Conservation (phyloP, 345 rosid species). For the Gossypium herbaceum region DNA sequence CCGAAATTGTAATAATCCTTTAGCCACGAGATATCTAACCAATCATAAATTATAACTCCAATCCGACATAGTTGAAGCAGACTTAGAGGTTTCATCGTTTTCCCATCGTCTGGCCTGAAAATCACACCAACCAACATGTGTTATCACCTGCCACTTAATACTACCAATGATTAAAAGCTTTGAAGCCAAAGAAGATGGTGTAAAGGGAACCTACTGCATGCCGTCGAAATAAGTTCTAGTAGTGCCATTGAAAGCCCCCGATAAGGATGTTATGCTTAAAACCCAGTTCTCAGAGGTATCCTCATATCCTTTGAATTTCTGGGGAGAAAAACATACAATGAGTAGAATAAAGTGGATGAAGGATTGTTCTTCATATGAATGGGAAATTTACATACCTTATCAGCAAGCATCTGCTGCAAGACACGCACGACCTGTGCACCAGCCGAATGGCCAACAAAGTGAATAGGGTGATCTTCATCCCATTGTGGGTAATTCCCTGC, state of each 20-base stretch:
- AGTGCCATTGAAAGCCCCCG: constrained; percentile 96
- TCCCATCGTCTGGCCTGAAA: constrained; percentile 82
- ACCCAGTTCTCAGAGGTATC: constrained; percentile 88
- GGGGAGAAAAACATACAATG: constrained; percentile 20
- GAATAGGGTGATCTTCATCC: constrained; percentile 95
- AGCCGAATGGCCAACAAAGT: constrained; percentile 96
- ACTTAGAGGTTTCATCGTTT: constrained; percentile 57
- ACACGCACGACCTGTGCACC: constrained; percentile 99
- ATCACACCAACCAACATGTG: background rate
- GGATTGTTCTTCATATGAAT: background rate
- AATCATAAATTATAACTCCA: constrained; percentile 82
- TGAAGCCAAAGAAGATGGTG: background rate
- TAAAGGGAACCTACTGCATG: constrained; percentile 56
- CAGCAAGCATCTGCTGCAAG: constrained; percentile 97
- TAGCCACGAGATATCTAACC: constrained; percentile 87
- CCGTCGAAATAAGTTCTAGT: constrained; percentile 93
- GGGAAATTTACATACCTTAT: constrained; percentile 53
- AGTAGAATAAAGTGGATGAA: background rate
- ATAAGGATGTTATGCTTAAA: constrained; percentile 82
- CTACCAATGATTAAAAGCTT: no score
- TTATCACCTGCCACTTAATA: no score
- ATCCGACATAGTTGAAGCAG: constrained; percentile 80
- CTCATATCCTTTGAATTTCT: constrained; percentile 80
- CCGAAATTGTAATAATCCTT: constrained; percentile 89
- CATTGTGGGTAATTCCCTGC: constrained; percentile 88